Evolutionary conservation across 2,329 filamentous ascomycete genomes (phyloP), one percentile per base, ranked within the genome.

Genomic region (Exophiala sideris): DNA sequence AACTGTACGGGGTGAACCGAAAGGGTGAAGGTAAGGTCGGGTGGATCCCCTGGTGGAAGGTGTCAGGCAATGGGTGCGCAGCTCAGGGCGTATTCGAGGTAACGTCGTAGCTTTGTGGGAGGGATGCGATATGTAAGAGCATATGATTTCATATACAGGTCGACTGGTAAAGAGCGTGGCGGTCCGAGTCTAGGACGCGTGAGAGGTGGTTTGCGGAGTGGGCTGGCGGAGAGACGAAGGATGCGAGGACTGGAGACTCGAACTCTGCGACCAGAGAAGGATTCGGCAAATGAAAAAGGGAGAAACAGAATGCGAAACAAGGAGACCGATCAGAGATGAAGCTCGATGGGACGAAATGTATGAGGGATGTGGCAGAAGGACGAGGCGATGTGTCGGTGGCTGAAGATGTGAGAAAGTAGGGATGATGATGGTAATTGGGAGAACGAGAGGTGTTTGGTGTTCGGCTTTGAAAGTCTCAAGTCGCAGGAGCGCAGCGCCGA

Each of bases 141-240:
- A 50, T 29, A 14, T 16, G 33, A 44, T 29, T 36, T 20, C 34
- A 48, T 24, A 40, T n/a, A 49, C 35, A 38, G 29, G 36, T 40
- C 9, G 45, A 45, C 51, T 54, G 18, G 52, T 51, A 56, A 54
- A 42, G 53, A 59, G 48, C 45, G 57, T 59, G 49, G 56, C 42
- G 49, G 53, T 50, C 48, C 33, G 52, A 59, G 29, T 56, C 47
- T 52, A 56, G 40, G 45, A 49, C 52, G 53, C 49, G 53, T 35
- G 52, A 50, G 42, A 56, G 54, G 34, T 36, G 33, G 48, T 29
- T 44, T 52, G 45, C 45, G 47, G 56, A 56, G 52, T 41, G 41
- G 52, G 42, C 47, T 50, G 52, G 53, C 49, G 53, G 50, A 58
- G 52, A 41, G 7, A 5, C 46, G 33, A 41, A n/a, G 38, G 45